These are phyloP conservation scores for Capsicum rhomboideum DNA, from an alignment of 257 asterid genomes.

Conservation along the genomic window DNA sequence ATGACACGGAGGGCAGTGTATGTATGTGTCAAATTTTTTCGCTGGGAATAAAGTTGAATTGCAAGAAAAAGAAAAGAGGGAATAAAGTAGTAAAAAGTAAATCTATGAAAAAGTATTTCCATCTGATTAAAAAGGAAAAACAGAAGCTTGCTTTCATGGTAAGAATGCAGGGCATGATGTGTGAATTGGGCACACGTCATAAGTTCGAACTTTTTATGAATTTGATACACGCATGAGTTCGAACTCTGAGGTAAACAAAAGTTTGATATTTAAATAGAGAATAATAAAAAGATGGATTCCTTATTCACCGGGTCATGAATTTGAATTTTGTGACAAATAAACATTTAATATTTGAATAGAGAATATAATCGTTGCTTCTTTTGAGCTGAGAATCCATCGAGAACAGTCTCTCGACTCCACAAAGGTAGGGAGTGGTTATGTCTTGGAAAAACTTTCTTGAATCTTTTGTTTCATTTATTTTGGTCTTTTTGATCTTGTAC, in stretches of 20 bases:
- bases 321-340: too few relatives aligned
- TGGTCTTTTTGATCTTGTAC: too few relatives aligned
- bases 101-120: background rate
- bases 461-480: too few relatives aligned
- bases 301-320: background rate
- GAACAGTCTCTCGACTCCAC: too few relatives aligned
- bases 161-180: background rate
- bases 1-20: background rate
- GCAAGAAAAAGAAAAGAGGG: background rate
- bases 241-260: too few relatives aligned
- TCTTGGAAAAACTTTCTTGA: too few relatives aligned
- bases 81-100: background rate
- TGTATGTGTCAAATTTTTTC: background rate
- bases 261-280: background rate
- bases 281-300: background rate
- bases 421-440: too few relatives aligned
- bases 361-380: too few relatives aligned
- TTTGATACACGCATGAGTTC: too few relatives aligned
- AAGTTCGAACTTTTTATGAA: background rate
- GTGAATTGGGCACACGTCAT: background rate
- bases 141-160: background rate
- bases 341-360: too few relatives aligned
- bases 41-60: background rate
- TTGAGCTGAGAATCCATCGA: too few relatives aligned
- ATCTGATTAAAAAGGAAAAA: background rate